Evolutionary conservation across 2,329 filamentous ascomycete genomes (phyloP), one percentile per base, ranked within the genome.

Genomic region (Blastomyces emzantsi): DNA sequence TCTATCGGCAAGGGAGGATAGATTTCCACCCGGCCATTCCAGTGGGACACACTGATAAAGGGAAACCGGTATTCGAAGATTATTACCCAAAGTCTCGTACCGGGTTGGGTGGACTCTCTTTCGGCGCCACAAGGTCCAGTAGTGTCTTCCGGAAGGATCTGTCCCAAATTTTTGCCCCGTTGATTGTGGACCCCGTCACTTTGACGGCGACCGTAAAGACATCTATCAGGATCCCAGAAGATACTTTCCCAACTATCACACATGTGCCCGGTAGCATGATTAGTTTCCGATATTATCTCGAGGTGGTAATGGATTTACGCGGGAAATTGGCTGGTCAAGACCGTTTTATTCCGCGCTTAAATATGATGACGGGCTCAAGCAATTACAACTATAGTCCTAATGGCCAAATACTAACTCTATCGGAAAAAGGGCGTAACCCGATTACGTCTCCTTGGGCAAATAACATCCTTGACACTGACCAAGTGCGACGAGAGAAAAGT

Each of bases 121-220:
- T 97, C 51, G 90, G 90, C 1, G 94, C 91, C 1, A 89, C 90
- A 7, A 88, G 90, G 47, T 92, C 92, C 1, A 93, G 87, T 73
- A 94, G 92, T 74, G 84, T 94, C n/a, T 97, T 97, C 73, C 88
- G 94, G 62, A 97, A 97, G 74, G 94, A 99, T 73, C 79, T 99
- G 3, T 88, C 90, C 4, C 94, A 99, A 74, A 88, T 89, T 0
- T 91, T 95, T 63, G 88, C 90, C 25, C 92, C 94, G 4, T 81
- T 99, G 56, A 90, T 97, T 62, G 87, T 97, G 62, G 89, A 97
- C 71, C 93, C 92, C 0, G 79, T 76, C 33, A 92, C 87, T 0
- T 81, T 97, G 68, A 88, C 87, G 25, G 87, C 92, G 1, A 88
- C 88, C 56, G 85, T 97, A 52, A 94, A 88, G 19, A 89, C 92